phyloP scores from a whole-genome alignment of 2,329 filamentous ascomycete species.

The Aspergillus spinulosporus region DNA sequence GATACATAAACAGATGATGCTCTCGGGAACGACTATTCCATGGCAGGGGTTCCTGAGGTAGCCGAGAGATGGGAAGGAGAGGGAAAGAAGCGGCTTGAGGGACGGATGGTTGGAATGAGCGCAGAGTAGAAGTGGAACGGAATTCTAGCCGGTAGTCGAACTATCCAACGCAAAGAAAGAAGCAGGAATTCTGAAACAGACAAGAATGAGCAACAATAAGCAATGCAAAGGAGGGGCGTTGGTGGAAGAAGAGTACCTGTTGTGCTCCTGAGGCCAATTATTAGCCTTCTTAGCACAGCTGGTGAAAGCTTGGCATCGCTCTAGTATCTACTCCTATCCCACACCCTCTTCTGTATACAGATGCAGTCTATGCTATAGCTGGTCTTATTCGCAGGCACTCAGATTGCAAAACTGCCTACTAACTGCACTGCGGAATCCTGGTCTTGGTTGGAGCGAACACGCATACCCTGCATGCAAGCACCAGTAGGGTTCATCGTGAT shows the following conservation, averaged over 20 bases:
- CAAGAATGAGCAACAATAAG: slow-evolving; percentile 11
- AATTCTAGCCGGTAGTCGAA: slow-evolving; percentile 16
- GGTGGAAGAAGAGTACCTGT: slow-evolving; percentile 1
- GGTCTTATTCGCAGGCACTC: neutral
- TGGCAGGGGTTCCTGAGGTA: slow-evolving; percentile 16
- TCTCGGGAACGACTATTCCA: slow-evolving; percentile 20
- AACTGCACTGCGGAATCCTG: neutral
- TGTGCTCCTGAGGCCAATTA: slow-evolving; percentile 3
- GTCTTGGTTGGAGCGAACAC: neutral
- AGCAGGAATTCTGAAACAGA: slow-evolving; percentile 13
- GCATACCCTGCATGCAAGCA: slow-evolving; percentile 1
- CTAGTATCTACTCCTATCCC: neutral
- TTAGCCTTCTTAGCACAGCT: slow-evolving; percentile 7
- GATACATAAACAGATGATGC: slow-evolving; percentile 8
- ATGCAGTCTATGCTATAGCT: neutral
- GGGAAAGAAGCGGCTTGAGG: slow-evolving; percentile 15
- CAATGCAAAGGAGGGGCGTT: neutral
- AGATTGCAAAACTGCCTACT: neutral
- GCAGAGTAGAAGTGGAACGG: slow-evolving; percentile 6
- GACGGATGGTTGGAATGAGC: slow-evolving; percentile 10
- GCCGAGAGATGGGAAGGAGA: slow-evolving; percentile 5
- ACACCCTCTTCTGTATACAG: neutral
- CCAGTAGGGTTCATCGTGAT: neutral
- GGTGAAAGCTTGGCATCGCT: slow-evolving; percentile 13
- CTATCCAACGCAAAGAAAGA: slow-evolving; percentile 9